These are phyloP conservation scores for Puya raimondii DNA, from an alignment of 176 grass and related monocot genomes.

Conservation along the genomic window DNA sequence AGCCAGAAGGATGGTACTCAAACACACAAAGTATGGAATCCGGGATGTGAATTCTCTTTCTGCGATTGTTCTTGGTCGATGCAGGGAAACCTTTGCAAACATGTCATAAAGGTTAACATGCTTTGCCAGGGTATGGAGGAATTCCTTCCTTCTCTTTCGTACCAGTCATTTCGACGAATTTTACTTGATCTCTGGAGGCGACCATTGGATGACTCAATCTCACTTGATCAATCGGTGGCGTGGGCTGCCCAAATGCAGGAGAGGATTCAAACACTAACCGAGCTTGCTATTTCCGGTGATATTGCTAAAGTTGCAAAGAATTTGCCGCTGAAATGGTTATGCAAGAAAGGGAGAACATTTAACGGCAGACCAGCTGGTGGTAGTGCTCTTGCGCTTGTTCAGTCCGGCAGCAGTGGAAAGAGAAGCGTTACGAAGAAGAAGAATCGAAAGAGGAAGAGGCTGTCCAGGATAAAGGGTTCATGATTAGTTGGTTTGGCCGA, in stretches of 20 bases:
- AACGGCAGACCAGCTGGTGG: constrained; percentile 24
- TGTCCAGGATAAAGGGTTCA: constrained; percentile 28
- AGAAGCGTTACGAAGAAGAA: constrained; percentile 39
- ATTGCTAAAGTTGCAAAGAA: constrained; percentile 45
- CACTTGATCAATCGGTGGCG: constrained; percentile 64
- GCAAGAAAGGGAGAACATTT: constrained; percentile 55
- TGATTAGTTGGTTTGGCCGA: background rate
- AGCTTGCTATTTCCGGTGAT: constrained; percentile 46
- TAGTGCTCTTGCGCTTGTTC: constrained; percentile 22
- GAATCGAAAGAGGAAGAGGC: constrained; percentile 54
- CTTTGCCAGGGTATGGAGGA: constrained; percentile 33
- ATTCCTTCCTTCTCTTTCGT: constrained; percentile 29
- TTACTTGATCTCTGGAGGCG: constrained; percentile 59
- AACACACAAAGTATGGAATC: constrained; percentile 51
- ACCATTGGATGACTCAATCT: constrained; percentile 65
- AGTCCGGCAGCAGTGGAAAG: constrained; percentile 20
- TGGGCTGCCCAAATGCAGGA: constrained; percentile 79
- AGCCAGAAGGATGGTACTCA: constrained; percentile 56
- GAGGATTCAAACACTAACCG: constrained; percentile 44
- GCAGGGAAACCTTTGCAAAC: constrained; percentile 89
- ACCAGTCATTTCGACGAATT: constrained; percentile 56
- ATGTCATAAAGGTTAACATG: constrained; percentile 80
- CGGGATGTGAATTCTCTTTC: constrained; percentile 70
- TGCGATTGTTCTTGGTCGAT: constrained; percentile 78
- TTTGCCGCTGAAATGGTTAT: constrained; percentile 61